phyloP scores from a whole-genome alignment of 345 rosid species.

The Arabis alpina region DNA sequence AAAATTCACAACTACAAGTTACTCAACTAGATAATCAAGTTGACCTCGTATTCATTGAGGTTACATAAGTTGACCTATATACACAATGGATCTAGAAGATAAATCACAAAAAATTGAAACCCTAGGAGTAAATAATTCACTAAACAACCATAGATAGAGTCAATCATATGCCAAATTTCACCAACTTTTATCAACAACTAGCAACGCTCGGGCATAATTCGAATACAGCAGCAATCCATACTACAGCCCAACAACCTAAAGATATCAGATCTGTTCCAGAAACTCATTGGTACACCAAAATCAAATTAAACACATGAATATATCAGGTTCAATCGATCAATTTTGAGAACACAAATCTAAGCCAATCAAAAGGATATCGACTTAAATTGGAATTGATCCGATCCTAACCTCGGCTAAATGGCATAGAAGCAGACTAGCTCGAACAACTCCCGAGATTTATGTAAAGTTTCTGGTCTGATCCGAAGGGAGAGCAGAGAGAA shows the following conservation, averaged over 20 bases:
- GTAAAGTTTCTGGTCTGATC: too few species aligned
- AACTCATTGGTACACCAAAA: constrained; percentile 2
- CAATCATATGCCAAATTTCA: neutral
- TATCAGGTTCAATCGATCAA: neutral
- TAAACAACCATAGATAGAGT: neutral
- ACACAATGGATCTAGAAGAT: neutral
- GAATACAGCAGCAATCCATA: neutral
- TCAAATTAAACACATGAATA: too few species aligned
- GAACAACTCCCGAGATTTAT: constrained; percentile 16
- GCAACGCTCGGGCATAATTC: neutral
- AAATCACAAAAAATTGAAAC: neutral
- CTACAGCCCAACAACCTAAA: neutral
- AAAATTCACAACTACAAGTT: too few species aligned
- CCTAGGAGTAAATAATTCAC: neutral
- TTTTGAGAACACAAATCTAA: too few species aligned
- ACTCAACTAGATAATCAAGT: too few species aligned
- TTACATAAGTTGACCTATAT: too few species aligned
- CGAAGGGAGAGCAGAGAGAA: too few species aligned
- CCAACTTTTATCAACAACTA: neutral
- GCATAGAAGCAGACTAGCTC: constrained; percentile 18
- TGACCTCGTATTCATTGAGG: too few species aligned
- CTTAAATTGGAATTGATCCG: constrained; percentile 14
- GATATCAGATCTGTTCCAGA: constrained; percentile 4
- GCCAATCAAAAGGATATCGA: too few species aligned
- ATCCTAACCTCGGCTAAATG: constrained; percentile 44